Base-by-base conservation (phyloP, 352 stramenopile species). In the Pythium aristosporum region DNA sequence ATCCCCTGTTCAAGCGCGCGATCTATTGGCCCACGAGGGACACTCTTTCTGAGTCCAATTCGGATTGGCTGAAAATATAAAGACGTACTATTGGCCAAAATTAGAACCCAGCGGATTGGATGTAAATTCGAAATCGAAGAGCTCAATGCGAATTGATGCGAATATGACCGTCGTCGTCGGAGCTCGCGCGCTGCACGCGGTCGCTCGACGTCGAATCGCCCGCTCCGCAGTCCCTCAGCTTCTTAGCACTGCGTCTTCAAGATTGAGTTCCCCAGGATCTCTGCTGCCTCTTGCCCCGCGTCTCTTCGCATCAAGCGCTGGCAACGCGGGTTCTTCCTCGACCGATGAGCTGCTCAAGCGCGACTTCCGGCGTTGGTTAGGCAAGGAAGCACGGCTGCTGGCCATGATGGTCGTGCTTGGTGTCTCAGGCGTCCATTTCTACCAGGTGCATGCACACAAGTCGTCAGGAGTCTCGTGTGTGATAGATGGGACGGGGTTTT, bases 291-390 rank as follows among this genome's bases (percentile, higher is more conserved):
- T 48, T 0, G 28, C 11, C 1, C 23, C 25, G 16, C 63, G 63
- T 20, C 32, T 36, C 10, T 57, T 64, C 6, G 51, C 58, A 37
- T 61, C 58, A 18, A 61, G 52, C 15, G 25, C 28, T 16, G 51
- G 41, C n/a, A 23, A 49, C 44, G 57, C 28, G 18, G 21, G 15
- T 18, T 28, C 36, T 1, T 49, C 68, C 10, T 66, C 56, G 5
- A 44, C 61, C 0, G 71, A 91, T 36, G 82, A 85, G 60, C 52
- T 72, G 6, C 61, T 93, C 3, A 88, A 87, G 72, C 55, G 50
- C 8, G 80, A 94, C 32, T 94, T 94, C 47, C 73, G 72, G 25
- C 78, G 69, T 25, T 91, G 83, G 80, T 28, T 87, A 30, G 65
- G 74, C 28, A 76, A 78, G 32, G 85, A 94, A 56, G 65, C 74